Conservation (phyloP, 176 grass and related monocot species). For the Triticum turgidum region DNA sequence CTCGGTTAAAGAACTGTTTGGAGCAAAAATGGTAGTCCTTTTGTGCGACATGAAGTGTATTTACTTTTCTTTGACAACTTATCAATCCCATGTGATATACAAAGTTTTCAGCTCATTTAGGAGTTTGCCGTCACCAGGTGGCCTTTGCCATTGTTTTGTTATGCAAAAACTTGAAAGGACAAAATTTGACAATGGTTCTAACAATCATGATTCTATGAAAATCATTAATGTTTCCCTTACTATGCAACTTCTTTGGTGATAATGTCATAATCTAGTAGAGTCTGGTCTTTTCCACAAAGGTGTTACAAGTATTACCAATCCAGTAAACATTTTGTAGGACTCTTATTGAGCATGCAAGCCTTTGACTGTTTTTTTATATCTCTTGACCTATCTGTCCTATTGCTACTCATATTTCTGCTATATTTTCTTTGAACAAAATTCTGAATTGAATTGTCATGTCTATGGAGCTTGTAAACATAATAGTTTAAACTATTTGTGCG, state of each 20-base stretch:
- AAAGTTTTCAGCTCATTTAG: not conserved
- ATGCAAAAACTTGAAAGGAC: not conserved
- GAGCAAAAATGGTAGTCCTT: slow-evolving; percentile 58
- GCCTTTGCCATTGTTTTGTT: not conserved
- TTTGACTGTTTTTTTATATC: not conserved
- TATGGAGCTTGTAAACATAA: slow-evolving; percentile 7
- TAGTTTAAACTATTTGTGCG: slow-evolving; percentile 1
- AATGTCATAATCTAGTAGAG: not conserved
- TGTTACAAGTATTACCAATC: not conserved
- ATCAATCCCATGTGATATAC: not conserved
- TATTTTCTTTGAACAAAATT: not conserved
- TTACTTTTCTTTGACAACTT: slow-evolving; percentile 26
- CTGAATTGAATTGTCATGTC: not conserved
- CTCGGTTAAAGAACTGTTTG: slow-evolving; percentile 74
- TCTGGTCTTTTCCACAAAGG: not conserved
- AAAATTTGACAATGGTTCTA: not conserved
- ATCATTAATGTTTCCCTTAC: not conserved
- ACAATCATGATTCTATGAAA: slow-evolving; percentile 9
- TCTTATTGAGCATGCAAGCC: slow-evolving; percentile 10
- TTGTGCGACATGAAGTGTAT: slow-evolving; percentile 4
- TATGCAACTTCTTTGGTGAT: slow-evolving; percentile 11
- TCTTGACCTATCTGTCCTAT: slow-evolving; percentile 18
- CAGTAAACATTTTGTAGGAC: not conserved
- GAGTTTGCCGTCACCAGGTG: not conserved
- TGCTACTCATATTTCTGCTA: slow-evolving; percentile 14